These are phyloP conservation scores for Ceratobasidium sp. DNA, from an alignment of 1,284 basidiomycete species.

Conservation along the genomic window DNA sequence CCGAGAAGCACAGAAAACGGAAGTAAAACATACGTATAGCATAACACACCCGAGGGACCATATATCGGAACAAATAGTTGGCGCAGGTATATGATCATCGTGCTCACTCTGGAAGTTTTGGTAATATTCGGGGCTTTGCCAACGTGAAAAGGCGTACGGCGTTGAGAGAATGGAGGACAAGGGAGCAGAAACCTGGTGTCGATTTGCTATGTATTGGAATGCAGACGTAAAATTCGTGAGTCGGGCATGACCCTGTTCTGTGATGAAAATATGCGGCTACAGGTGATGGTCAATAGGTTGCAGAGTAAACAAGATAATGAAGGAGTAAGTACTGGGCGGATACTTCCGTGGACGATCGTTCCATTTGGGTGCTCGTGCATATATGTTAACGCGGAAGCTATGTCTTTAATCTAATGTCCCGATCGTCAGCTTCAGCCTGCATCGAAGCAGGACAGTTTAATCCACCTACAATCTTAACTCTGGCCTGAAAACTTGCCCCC, in stretches of 20 bases:
- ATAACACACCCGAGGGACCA: conserved; percentile 24
- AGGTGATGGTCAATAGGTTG: no score
- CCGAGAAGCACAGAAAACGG: neutral
- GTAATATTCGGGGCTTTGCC: conserved; percentile 10
- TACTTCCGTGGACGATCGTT: neutral
- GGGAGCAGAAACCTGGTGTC: neutral
- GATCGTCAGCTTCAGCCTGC: no score
- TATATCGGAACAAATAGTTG: conserved; percentile 20
- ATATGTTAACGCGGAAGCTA: conserved; percentile 10
- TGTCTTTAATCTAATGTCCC: neutral
- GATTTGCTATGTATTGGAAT: conserved; percentile 14
- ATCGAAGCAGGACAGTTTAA: no score
- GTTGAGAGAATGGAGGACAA: neutral
- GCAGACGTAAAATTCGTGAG: conserved; percentile 25
- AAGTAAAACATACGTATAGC: neutral
- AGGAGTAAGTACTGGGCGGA: conserved; percentile 6
- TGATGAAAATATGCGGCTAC: neutral
- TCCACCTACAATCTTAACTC: no score
- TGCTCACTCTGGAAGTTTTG: neutral
- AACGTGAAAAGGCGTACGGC: neutral
- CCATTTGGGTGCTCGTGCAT: conserved; percentile 26
- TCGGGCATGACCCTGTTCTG: neutral
- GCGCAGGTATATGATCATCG: neutral
- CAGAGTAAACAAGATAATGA: neutral
- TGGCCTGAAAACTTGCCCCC: no score